Evolutionary conservation across 73 alveolate species (phyloP).

Genomic region (Paramecium biaurelia): DNA sequence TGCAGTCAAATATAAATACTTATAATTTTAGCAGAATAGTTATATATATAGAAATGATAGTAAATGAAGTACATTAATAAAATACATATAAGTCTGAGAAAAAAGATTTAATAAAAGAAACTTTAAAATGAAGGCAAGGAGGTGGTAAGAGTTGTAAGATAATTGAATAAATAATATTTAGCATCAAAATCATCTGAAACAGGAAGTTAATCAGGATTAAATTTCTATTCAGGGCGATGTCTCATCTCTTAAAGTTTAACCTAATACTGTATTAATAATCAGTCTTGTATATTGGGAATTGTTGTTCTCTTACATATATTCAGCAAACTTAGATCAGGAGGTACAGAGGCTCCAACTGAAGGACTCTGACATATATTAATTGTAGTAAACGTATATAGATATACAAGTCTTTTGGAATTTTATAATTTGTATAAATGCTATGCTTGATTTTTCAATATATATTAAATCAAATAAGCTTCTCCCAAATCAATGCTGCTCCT

Average conservation of each 20-base stretch:
- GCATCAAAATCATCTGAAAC: background rate
- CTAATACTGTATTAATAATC: conserved; percentile 33
- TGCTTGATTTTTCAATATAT: background rate
- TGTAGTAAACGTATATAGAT: background rate
- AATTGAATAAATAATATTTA: background rate
- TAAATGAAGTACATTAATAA: background rate
- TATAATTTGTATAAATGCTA: background rate
- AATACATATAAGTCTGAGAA: conserved; percentile 4
- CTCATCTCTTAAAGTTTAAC: conserved; percentile 58
- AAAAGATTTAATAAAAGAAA: background rate
- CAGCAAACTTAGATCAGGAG: conserved; percentile 37
- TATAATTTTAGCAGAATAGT: no score
- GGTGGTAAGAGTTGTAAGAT: conserved; percentile 46
- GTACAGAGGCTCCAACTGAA: conserved; percentile 12
- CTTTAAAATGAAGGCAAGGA: conserved; percentile 6
- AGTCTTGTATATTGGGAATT: conserved; percentile 50
- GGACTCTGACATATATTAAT: background rate
- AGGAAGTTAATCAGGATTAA: background rate
- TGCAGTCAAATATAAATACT: no score
- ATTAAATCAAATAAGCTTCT: conserved; percentile 11
- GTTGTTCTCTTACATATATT: conserved; percentile 34
- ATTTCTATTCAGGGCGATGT: conserved; percentile 77
- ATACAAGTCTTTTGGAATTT: background rate
- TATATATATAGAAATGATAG: no score
- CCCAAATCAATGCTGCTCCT: conserved; percentile 17